Evolutionary conservation across 2,329 filamentous ascomycete genomes (phyloP).

Genomic region (Colletotrichum sp.): DNA sequence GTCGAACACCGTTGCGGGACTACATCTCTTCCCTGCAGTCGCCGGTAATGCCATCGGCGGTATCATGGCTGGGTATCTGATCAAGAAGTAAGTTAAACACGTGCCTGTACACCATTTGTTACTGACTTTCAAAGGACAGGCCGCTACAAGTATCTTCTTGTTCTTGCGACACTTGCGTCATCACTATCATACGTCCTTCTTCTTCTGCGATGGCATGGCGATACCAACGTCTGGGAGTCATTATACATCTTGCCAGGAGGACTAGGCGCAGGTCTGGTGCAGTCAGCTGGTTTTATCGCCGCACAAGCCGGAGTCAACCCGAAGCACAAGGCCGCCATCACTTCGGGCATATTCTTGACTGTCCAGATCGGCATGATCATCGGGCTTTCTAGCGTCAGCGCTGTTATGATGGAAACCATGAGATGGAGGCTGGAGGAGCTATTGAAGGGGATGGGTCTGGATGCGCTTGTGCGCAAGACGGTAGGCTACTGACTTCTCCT

Average conservation of each 20-base stretch:
- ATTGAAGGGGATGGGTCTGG: constrained; percentile 18
- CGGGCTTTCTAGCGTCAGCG: constrained; percentile 42
- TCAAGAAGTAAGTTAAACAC: constrained; percentile 43
- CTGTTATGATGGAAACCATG: constrained; percentile 31
- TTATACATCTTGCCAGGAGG: constrained; percentile 63
- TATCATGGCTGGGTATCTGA: constrained; percentile 61
- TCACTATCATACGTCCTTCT: constrained; percentile 57
- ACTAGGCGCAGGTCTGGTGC: constrained; percentile 44
- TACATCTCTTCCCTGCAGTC: constrained; percentile 71
- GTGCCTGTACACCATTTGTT: not conserved
- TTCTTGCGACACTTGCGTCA: constrained; percentile 54
- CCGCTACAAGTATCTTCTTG: constrained; percentile 60
- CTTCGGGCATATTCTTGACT: constrained; percentile 45
- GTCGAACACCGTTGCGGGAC: constrained; percentile 61
- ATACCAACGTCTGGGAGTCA: constrained; percentile 60
- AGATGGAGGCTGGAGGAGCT: constrained; percentile 17
- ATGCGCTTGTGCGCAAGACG: constrained; percentile 4
- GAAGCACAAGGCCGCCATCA: constrained; percentile 41
- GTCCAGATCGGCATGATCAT: constrained; percentile 40
- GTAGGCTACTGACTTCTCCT: not conserved
- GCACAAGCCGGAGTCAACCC: constrained; percentile 44
- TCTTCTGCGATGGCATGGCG: constrained; percentile 62
- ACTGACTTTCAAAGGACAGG: constrained; percentile 51
- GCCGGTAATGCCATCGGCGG: constrained; percentile 70
- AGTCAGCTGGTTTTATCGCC: constrained; percentile 45